Base-by-base conservation (phyloP, 176 grass and related monocot genomes). In the Triticum monococcum region DNA sequence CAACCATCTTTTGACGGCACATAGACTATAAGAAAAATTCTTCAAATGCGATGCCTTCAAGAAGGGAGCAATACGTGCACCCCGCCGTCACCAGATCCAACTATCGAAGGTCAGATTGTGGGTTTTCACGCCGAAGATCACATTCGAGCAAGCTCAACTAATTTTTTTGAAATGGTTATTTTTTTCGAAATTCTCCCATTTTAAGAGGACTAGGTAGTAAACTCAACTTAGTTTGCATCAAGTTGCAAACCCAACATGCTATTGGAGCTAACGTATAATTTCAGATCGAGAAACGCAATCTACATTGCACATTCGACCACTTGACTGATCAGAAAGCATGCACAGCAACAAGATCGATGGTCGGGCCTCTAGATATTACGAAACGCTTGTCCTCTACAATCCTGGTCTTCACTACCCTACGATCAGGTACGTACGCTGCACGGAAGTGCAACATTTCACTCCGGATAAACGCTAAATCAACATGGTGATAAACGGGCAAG, bases 401-500 rank as follows among this genome's bases (percentile, higher is more conserved):
- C 59, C 67, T 69, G 22, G 66, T 50, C 48, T 63, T 41, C 46
- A 17, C 28, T 40, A 24, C 30, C 40, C 24, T 65, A 80, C 9
- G 45, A 83, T 65, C 7, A 65, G 31, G 77, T 78, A 72, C 52
- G n/a, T 38, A 38, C 9, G 3, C 50, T 50, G 46, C 25, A 85
- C 20, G 6, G 23, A 73, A 54, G 48, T 41, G 68, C 80, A 87
- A 31, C 67, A 71, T 63, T 63, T 30, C 16, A 60, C 36, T 57
- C 4, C 13, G 14, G 79, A 23, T 35, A 7, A 26, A 61, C 16
- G 2, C 9, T 77, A 61, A 77, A 50, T 48, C 18, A 62, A 72
- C 63, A 28, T 25, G 18, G 37, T 32, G 31, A 64, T 52, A 81
- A 41, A 75, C 56, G 50, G 10, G 77, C 86, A 88, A 81, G 70